Percentiles rank a stretch among this genome's conserved stretches.
Evolutionary conservation across 495 filamentous ascomycete genomes (phyloP).

Genomic region (Elasticomyces elasticus): DNA sequence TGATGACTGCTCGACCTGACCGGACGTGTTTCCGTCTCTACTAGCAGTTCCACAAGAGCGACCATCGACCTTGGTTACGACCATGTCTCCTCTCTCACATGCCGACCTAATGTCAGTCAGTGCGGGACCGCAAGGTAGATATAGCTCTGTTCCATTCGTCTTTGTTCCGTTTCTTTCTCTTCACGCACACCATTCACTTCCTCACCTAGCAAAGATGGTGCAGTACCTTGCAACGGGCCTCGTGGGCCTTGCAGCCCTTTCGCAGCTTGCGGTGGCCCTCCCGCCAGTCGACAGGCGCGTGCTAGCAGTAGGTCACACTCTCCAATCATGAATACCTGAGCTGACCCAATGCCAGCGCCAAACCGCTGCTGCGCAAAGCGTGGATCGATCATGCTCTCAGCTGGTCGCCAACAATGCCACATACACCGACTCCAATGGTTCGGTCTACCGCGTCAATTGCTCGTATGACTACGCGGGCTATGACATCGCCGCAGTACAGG

Average conservation of each 20-base stretch:
- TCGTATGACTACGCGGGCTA: constrained; percentile 8
- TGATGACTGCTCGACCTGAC: not conserved
- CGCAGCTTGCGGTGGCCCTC: not conserved
- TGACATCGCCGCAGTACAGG: not conserved
- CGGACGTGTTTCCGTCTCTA: not conserved
- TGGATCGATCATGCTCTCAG: not conserved
- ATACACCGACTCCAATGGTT: constrained; percentile 1
- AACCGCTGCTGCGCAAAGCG: not conserved
- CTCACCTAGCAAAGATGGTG: not conserved
- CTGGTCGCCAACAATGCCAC: not conserved
- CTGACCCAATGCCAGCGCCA: no score
- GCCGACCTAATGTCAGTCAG: not conserved
- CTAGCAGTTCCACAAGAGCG: not conserved
- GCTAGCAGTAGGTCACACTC: not conserved
- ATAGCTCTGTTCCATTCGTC: not conserved
- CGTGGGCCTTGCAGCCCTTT: not conserved
- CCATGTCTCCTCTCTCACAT: not conserved
- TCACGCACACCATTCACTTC: not conserved
- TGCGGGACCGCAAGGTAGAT: not conserved
- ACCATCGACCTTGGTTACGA: not conserved
- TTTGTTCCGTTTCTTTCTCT: not conserved
- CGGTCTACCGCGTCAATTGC: constrained; percentile 11
- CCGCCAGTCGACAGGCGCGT: not conserved
- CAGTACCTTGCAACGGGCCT: not conserved
- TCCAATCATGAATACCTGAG: not conserved